These are phyloP conservation scores for Cryptococcus sp. DNA, from an alignment of 1,284 basidiomycete species.

Conservation along the genomic window DNA sequence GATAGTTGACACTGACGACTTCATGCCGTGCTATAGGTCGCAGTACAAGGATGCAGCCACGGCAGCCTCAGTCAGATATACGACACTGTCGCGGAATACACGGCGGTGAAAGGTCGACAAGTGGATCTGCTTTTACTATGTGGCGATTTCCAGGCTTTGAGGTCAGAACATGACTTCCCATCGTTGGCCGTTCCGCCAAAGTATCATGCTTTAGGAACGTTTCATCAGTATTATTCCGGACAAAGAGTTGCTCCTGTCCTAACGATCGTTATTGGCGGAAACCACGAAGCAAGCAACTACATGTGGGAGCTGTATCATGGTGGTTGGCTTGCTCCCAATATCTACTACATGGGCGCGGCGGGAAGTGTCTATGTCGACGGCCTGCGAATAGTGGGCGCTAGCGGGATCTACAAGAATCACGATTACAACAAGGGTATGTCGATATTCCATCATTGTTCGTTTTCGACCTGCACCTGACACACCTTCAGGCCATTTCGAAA, in stretches of 20 bases:
- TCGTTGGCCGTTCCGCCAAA: slow-evolving; percentile 90
- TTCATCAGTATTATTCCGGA: slow-evolving; percentile 89
- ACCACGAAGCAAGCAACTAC: slow-evolving; percentile 97
- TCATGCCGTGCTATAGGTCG: slow-evolving; percentile 61
- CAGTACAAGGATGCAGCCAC: slow-evolving; percentile 94
- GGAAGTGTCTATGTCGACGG: slow-evolving; percentile 87
- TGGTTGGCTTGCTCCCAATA: slow-evolving; percentile 94
- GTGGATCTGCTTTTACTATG: slow-evolving; percentile 81
- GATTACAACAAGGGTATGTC: slow-evolving; percentile 73
- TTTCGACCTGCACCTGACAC: too few relatives aligned
- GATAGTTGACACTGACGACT: not conserved
- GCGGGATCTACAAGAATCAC: slow-evolving; percentile 85
- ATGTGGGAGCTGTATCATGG: slow-evolving; percentile 97
- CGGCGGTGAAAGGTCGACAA: slow-evolving; percentile 63
- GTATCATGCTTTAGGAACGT: slow-evolving; percentile 80
- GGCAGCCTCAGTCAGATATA: slow-evolving; percentile 87
- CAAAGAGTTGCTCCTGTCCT: slow-evolving; percentile 77
- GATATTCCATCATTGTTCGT: too few relatives aligned
- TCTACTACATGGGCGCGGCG: slow-evolving; percentile 92
- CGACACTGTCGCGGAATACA: slow-evolving; percentile 66
- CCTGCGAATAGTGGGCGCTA: slow-evolving; percentile 81
- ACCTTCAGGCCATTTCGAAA: slow-evolving; percentile 59
- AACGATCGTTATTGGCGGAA: slow-evolving; percentile 95
- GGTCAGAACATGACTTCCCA: slow-evolving; percentile 81
- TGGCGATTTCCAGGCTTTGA: slow-evolving; percentile 93